Percentiles rank a stretch among this genome's conserved stretches.
phyloP scores from a whole-genome alignment of 148 eudicot genomes.

The Silene conica region DNA sequence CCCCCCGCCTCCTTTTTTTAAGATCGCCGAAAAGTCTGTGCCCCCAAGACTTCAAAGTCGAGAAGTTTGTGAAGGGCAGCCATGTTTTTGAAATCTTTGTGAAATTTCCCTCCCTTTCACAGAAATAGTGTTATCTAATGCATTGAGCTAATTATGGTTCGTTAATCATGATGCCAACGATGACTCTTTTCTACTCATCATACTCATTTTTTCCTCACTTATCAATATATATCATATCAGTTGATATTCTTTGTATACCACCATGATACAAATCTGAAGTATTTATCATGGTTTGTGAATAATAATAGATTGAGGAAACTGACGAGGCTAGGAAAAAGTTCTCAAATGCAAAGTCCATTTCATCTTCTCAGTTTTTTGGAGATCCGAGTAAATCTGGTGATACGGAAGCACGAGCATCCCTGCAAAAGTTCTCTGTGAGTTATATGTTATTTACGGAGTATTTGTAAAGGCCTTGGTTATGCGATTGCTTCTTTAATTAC shows the following conservation, averaged over 20 bases:
- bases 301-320: constrained; percentile 66
- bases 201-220: background rate
- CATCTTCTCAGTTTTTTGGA: constrained; percentile 87
- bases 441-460: background rate
- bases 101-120: too few relatives aligned
- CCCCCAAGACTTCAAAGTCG: too few relatives aligned
- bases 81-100: background rate
- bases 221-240: too few relatives aligned
- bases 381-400: constrained; percentile 48
- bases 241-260: constrained; percentile 1
- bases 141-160: background rate
- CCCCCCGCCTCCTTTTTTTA: background rate
- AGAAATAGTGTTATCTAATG: background rate
- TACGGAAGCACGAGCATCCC: constrained; percentile 53
- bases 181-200: background rate
- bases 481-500: constrained; percentile 1
- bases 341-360: constrained; percentile 92
- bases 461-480: background rate
- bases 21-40: background rate
- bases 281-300: background rate
- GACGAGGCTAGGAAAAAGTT: constrained; percentile 98
- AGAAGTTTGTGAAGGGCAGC: background rate
- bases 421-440: constrained; percentile 80
- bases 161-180: background rate
- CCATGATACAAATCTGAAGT: background rate